These are phyloP conservation scores for Selenicereus undatus DNA, from an alignment of 148 eudicot species.

Conservation along the genomic window DNA sequence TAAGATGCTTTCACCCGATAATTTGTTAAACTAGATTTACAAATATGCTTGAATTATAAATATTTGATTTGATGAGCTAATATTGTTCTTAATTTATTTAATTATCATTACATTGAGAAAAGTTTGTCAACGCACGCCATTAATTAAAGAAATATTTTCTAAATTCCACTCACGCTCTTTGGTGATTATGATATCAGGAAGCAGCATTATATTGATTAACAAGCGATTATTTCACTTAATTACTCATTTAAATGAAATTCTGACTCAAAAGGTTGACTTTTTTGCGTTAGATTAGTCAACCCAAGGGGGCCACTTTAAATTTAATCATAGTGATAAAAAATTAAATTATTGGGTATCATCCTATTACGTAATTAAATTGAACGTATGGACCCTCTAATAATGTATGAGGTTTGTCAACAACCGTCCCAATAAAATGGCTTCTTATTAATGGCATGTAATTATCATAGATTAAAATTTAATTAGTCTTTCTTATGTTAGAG, in stretches of 20 bases:
- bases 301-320: not conserved
- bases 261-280: conserved; percentile 4
- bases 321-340: not conserved
- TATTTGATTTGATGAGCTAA: no score
- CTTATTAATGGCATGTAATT: not conserved
- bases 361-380: conserved; percentile 8
- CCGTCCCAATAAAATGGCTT: conserved; percentile 11
- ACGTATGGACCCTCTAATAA: conserved; percentile 9
- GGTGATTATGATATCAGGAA: not conserved
- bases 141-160: no score
- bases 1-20: no score
- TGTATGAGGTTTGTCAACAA: conserved; percentile 14
- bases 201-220: not conserved
- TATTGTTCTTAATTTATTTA: no score
- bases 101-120: not conserved
- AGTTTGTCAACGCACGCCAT: not conserved
- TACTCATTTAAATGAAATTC: not conserved
- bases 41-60: no score
- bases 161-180: no score
- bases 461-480: not conserved
- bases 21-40: no score
- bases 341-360: not conserved
- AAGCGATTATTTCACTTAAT: conserved; percentile 1
- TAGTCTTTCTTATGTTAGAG: not conserved
- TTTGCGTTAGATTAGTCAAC: conserved; percentile 11